Evolutionary conservation across 345 rosid genomes (phyloP).

Genomic region (Stellera chamaejasme): DNA sequence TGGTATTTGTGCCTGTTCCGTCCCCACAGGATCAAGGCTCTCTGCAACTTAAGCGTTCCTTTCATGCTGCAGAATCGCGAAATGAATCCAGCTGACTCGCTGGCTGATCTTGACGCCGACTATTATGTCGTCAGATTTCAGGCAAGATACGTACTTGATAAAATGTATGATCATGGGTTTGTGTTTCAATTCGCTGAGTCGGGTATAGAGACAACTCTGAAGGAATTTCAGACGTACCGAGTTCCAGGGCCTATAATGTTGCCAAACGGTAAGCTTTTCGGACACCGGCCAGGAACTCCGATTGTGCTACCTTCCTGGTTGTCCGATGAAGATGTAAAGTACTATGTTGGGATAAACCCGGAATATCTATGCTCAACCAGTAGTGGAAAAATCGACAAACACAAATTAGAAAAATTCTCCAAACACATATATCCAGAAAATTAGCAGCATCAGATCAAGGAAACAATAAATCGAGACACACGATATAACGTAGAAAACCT

Average conservation of each 20-base stretch:
- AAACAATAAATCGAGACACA: too few relatives aligned
- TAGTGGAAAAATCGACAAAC: too few relatives aligned
- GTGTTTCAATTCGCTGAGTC: constrained; percentile 3
- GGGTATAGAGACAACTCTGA: constrained; percentile 28
- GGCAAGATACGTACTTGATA: constrained; percentile 20
- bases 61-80: constrained; percentile 23
- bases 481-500: too few relatives aligned
- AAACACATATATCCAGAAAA: too few relatives aligned
- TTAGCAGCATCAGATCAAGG: too few relatives aligned
- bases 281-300: constrained; percentile 29
- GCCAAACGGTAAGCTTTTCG: constrained; percentile 6
- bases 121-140: constrained; percentile 53
- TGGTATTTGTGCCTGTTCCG: constrained; percentile 44
- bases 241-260: constrained; percentile 4
- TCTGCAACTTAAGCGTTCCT: constrained; percentile 39
- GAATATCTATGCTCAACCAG: too few relatives aligned
- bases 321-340: constrained; percentile 46
- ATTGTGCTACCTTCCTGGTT: constrained; percentile 43
- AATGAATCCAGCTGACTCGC: constrained; percentile 19
- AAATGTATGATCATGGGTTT: too few relatives aligned
- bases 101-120: constrained; percentile 33
- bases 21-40: constrained; percentile 49
- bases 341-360: constrained; percentile 12
- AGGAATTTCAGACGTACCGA: constrained; percentile 35
- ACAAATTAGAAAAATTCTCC: too few relatives aligned